Evolutionary conservation across 257 asterid genomes (phyloP), one percentile per base, ranked within the genome.

Genomic region (Pogostemon cablin): DNA sequence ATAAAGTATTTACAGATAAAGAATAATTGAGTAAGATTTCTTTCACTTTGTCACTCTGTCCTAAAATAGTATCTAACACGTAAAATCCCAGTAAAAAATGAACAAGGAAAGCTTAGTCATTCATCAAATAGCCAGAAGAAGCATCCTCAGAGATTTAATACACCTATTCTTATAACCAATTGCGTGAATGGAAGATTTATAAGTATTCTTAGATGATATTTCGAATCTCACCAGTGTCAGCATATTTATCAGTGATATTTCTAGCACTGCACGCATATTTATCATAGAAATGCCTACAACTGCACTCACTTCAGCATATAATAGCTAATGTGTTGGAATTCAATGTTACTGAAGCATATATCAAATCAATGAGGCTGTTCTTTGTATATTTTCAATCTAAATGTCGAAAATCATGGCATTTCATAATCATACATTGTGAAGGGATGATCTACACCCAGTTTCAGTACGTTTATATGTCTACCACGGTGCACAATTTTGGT

Each of bases 101-200:
- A 35, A 37, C 12, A 20, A 52, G 57, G 57, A 6, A 35, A 69
- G 12, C 43, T 39, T 11, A 60, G 58, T 32, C 34, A 58, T 42
- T 40, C 10, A 10, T 7, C 38, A 68, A 43, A 39, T 69, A 12
- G 48, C 43, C 3, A 32, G 42, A 48, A 11, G 32, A 34, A 38
- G 34, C 68, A 39, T 52, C 35, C 57, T 25, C n/a, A 54, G 65
- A 78, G 11, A 60, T 53, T 42, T n/a, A 65, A 42, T 65, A 65
- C 25, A 55, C 70, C 43, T 55, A 34, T 38, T 32, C 44, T 17
- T 44, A 11, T 2, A 47, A 65, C 20, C 12, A 9, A 40, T 39
- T 50, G 25, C 63, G 46, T 20, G 38, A 62, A 41, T 15, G 38
- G 8, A 69, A 62, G 59, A 62, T 34, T 34, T 11, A 46, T 65